Evolutionary conservation across 2,329 filamentous ascomycete species (phyloP).

Genomic region (Colletotrichum tabaci): DNA sequence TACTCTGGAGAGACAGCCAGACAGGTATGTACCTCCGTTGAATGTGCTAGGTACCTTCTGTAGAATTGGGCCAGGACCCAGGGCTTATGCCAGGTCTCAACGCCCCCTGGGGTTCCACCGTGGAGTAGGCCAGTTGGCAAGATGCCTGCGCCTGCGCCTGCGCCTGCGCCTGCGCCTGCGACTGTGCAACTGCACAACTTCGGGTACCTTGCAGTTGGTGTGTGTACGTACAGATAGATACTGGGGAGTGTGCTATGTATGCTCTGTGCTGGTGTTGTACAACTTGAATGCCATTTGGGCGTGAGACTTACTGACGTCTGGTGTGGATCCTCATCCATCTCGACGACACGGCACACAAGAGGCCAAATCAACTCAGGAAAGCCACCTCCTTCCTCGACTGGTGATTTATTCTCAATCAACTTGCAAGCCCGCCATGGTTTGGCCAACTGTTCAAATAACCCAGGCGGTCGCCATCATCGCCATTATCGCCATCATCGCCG

Average conservation of each 20-base stretch:
- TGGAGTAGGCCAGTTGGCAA: constrained; percentile 12
- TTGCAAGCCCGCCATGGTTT: constrained; percentile 4
- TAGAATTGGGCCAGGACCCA: background rate
- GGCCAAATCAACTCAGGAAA: too few species aligned
- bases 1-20: background rate
- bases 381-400: background rate
- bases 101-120: constrained; percentile 24
- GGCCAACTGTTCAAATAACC: constrained; percentile 5
- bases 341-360: too few species aligned
- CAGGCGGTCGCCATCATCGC: constrained; percentile 20
- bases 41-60: too few species aligned
- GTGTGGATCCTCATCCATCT: constrained; percentile 11
- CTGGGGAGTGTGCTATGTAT: background rate
- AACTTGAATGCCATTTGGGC: background rate
- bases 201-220: constrained; percentile 37
- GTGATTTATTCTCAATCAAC: background rate
- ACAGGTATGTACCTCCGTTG: too few species aligned
- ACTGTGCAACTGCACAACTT: constrained; percentile 25
- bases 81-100: constrained; percentile 28
- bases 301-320: background rate
- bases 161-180: constrained; percentile 4
- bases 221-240: background rate
- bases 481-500: constrained; percentile 27
- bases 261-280: background rate
- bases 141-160: constrained; percentile 4